A percentile compares a stretch with the other conserved stretches of the same genome.
These are phyloP conservation scores for Gentiana macrophylla DNA, from an alignment of 257 asterid species.

Conservation along the genomic window DNA sequence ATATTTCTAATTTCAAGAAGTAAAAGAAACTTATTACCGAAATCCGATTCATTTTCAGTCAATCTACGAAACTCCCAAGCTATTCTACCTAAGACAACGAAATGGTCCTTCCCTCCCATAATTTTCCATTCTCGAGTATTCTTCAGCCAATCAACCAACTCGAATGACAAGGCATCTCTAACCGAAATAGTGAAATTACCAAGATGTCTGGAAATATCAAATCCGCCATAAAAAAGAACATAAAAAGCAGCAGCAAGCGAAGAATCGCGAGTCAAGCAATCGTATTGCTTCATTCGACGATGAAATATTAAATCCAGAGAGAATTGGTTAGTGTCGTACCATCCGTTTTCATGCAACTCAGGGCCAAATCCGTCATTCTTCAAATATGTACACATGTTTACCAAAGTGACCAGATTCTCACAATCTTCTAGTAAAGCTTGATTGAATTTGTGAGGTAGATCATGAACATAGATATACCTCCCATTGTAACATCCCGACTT, in stretches of 20 bases:
- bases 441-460: conserved; percentile 51
- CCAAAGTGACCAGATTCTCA: conserved; percentile 45
- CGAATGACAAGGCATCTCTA: conserved; percentile 43
- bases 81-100: conserved; percentile 55
- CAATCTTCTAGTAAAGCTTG: conserved; percentile 34
- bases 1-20: conserved; percentile 53
- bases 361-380: conserved; percentile 50
- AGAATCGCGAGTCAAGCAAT: conserved; percentile 38
- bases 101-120: conserved; percentile 70
- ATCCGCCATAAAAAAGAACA: conserved; percentile 66
- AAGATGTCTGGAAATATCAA: conserved; percentile 50
- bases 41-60: conserved; percentile 37
- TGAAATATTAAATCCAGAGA: conserved; percentile 46
- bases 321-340: conserved; percentile 67
- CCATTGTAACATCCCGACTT: not conserved
- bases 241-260: conserved; percentile 52
- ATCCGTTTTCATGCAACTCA: conserved; percentile 16
- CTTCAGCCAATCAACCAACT: conserved; percentile 46
- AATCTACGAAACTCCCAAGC: conserved; percentile 84
- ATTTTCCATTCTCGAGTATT: conserved; percentile 41
- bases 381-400: conserved; percentile 41
- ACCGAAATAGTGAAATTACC: conserved; percentile 32
- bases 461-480: conserved; percentile 34
- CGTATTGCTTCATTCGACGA: conserved; percentile 25
- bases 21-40: conserved; percentile 59